phyloP scores from a whole-genome alignment of 805 yeast species.

The Starmera amethionina region DNA sequence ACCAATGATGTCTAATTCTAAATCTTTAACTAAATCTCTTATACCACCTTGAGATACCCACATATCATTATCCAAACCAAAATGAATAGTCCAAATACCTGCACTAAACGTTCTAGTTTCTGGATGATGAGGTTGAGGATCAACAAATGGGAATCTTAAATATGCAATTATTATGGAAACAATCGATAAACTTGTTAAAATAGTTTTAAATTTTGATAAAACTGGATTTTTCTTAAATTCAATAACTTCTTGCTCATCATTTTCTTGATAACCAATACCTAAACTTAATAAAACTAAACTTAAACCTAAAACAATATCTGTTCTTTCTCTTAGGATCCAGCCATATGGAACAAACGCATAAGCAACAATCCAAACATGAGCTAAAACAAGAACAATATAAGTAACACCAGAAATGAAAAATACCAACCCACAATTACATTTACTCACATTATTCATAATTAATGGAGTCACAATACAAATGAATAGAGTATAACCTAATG shows the following conservation, averaged over 20 bases:
- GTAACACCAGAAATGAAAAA: slow-evolving; percentile 40
- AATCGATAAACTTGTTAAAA: slow-evolving; percentile 29
- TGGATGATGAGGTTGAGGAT: slow-evolving; percentile 62
- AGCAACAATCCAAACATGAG: slow-evolving; percentile 95
- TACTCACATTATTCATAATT: slow-evolving; percentile 46
- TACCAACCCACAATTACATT: slow-evolving; percentile 44
- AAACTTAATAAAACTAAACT: slow-evolving; percentile 43
- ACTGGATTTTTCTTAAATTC: background rate
- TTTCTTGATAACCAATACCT: slow-evolving; percentile 31
- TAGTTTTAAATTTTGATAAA: slow-evolving; percentile 10
- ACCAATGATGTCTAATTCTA: slow-evolving; percentile 88
- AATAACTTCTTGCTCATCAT: background rate
- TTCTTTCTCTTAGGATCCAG: slow-evolving; percentile 75
- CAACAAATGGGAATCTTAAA: slow-evolving; percentile 44
- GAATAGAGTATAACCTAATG: slow-evolving; percentile 53
- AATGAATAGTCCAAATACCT: slow-evolving; percentile 98
- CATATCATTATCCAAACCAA: slow-evolving; percentile 94
- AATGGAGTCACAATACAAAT: slow-evolving; percentile 57
- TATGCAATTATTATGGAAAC: slow-evolving; percentile 44
- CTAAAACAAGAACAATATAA: slow-evolving; percentile 50
- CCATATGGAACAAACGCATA: slow-evolving; percentile 98
- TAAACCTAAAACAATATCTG: slow-evolving; percentile 57
- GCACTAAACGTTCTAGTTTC: slow-evolving; percentile 70
- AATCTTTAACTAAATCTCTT: slow-evolving; percentile 72
- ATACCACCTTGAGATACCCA: slow-evolving; percentile 94